Conservation (phyloP, 305 asterid species). For the Petunia hybrid region DNA sequence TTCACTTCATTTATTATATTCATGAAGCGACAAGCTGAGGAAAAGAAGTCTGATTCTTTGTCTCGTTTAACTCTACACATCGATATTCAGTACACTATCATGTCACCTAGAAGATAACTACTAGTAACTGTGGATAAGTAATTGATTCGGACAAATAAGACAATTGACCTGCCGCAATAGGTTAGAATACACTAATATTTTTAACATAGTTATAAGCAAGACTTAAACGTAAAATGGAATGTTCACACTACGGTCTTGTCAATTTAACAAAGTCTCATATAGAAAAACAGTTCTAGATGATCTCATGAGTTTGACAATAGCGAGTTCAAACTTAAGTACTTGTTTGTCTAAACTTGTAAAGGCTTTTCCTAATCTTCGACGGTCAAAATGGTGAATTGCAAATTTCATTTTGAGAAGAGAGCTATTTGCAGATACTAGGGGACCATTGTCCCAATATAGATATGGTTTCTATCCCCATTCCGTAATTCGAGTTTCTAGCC, state of each 20-base stretch:
- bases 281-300: neutral
- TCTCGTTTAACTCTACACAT: no score
- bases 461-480: neutral
- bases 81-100: no score
- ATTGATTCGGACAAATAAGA: no score
- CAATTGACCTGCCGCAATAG: no score
- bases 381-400: conserved; percentile 8
- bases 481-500: neutral
- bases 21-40: neutral
- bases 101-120: no score
- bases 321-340: neutral
- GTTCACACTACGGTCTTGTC: neutral
- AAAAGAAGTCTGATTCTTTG: no score
- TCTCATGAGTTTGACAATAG: neutral
- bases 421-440: conserved; percentile 7
- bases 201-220: neutral
- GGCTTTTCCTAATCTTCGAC: neutral
- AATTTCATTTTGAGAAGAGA: neutral
- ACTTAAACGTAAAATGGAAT: neutral
- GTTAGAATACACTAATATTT: no score
- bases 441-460: neutral
- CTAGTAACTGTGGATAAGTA: no score
- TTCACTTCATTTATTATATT: neutral
- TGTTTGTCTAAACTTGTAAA: neutral
- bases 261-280: neutral